Percentiles rank a stretch among this genome's conserved stretches.
phyloP scores from a whole-genome alignment of 1,284 basidiomycete genomes.

The Cryptococcus jaspeensis region DNA sequence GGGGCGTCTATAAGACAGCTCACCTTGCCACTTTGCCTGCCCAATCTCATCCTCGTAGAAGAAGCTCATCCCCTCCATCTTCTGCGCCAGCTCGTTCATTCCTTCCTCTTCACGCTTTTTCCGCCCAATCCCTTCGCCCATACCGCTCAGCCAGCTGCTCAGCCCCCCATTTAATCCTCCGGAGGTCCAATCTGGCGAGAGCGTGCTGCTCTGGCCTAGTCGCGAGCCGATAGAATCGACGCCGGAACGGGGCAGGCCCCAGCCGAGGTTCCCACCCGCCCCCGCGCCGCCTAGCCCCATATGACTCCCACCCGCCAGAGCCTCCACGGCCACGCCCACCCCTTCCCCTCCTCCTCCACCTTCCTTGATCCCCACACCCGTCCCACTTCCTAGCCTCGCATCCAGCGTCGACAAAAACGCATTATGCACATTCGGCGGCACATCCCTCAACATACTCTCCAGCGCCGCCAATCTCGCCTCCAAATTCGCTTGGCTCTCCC shows the following conservation, averaged over 20 bases:
- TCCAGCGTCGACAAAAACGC: slow-evolving; percentile 48
- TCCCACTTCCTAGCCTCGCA: slow-evolving; percentile 43
- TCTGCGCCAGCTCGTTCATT: slow-evolving; percentile 39
- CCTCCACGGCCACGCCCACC: slow-evolving; percentile 40
- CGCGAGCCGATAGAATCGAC: not conserved
- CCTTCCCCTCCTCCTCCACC: slow-evolving; percentile 42
- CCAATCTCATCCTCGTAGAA: slow-evolving; percentile 54
- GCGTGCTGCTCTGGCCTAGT: not conserved
- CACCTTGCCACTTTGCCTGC: slow-evolving; percentile 53
- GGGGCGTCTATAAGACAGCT: slow-evolving; percentile 13
- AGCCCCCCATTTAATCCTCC: not conserved
- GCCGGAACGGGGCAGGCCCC: not conserved
- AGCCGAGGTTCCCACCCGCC: not conserved
- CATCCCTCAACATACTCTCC: slow-evolving; percentile 49
- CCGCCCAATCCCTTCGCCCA: slow-evolving; percentile 4
- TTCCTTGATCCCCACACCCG: slow-evolving; percentile 43
- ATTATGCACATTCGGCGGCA: slow-evolving; percentile 52
- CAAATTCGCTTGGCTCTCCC: slow-evolving; percentile 38
- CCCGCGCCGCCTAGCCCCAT: not conserved
- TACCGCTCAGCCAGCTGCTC: slow-evolving; percentile 13
- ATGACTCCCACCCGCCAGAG: slow-evolving; percentile 21
- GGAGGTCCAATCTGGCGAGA: slow-evolving; percentile 14
- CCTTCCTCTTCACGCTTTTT: slow-evolving; percentile 26
- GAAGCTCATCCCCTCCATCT: slow-evolving; percentile 49
- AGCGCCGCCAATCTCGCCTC: slow-evolving; percentile 49